These are phyloP conservation scores for Euryodendron excelsum DNA, from an alignment of 148 eudicot genomes.

Conservation along the genomic window DNA sequence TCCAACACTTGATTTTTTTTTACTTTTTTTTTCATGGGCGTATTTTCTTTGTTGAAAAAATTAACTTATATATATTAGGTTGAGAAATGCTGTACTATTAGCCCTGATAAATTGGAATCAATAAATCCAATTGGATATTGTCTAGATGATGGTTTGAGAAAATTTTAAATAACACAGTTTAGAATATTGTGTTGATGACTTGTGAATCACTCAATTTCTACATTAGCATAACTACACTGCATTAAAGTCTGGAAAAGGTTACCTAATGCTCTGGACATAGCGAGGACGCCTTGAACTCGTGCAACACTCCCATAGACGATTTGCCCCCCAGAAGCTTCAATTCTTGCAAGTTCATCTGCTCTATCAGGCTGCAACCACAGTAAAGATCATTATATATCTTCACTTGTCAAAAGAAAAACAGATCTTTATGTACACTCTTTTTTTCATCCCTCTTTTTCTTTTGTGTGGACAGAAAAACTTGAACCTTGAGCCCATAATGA, in stretches of 20 bases:
- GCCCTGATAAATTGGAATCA: not conserved
- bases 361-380: slow-evolving; percentile 37
- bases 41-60: too few relatives aligned
- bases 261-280: slow-evolving; percentile 52
- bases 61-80: not conserved
- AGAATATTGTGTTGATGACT: not conserved
- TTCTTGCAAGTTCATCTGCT: slow-evolving; percentile 47
- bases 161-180: not conserved
- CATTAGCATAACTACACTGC: not conserved
- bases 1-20: not conserved
- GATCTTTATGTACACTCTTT: not conserved
- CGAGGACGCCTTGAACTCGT: slow-evolving; percentile 48
- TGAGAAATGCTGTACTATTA: not conserved
- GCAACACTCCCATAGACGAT: slow-evolving; percentile 29
- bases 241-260: not conserved
- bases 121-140: not conserved
- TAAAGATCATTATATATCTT: not conserved
- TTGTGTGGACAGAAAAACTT: not conserved
- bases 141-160: not conserved
- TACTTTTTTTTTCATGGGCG: too few relatives aligned
- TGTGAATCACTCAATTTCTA: not conserved
- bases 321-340: slow-evolving; percentile 42
- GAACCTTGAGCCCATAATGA: not conserved
- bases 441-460: not conserved
- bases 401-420: too few relatives aligned